These are phyloP conservation scores for Claviceps maximensis DNA, from an alignment of 2,329 filamentous ascomycete genomes.

Conservation along the genomic window DNA sequence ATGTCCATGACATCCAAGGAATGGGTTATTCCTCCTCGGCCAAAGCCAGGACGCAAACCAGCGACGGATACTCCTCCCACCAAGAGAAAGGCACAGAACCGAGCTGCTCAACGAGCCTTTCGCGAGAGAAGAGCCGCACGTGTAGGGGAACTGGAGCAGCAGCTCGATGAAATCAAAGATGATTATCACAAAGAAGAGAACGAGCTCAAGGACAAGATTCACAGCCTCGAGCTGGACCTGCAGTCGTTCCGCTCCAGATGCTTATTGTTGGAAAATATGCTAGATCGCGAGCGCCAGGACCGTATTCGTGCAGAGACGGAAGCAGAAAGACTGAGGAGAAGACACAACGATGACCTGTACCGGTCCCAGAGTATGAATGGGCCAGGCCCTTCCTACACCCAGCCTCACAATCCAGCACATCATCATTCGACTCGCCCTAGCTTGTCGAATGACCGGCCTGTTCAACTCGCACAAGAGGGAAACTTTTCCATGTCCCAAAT, in stretches of 20 bases:
- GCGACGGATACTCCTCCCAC: slow-evolving; percentile 85
- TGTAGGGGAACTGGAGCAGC: slow-evolving; percentile 62
- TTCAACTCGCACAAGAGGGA: slow-evolving; percentile 17
- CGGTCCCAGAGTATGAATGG: slow-evolving; percentile 15
- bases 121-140: slow-evolving; percentile 75
- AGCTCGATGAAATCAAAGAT: slow-evolving; percentile 48
- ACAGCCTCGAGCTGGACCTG: slow-evolving; percentile 49
- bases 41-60: slow-evolving; percentile 86
- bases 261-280: slow-evolving; percentile 47
- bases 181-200: slow-evolving; percentile 42
- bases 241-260: slow-evolving; percentile 52
- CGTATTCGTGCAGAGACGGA: slow-evolving; percentile 30
- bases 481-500: slow-evolving; percentile 45
- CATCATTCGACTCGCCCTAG: slow-evolving; percentile 15
- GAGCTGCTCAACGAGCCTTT: slow-evolving; percentile 82
- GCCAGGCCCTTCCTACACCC: slow-evolving; percentile 14
- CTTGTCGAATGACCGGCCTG: slow-evolving; percentile 14
- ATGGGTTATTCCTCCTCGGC: slow-evolving; percentile 74
- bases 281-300: slow-evolving; percentile 43
- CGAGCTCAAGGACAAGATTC: slow-evolving; percentile 44
- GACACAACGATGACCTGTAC: slow-evolving; percentile 16
- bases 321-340: slow-evolving; percentile 21
- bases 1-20: slow-evolving; percentile 63
- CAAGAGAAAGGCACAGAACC: slow-evolving; percentile 88
- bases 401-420: slow-evolving; percentile 12